Evolutionary conservation across 1,139 yeast species (phyloP).

Genomic region (Hyphopichia burtonii): DNA sequence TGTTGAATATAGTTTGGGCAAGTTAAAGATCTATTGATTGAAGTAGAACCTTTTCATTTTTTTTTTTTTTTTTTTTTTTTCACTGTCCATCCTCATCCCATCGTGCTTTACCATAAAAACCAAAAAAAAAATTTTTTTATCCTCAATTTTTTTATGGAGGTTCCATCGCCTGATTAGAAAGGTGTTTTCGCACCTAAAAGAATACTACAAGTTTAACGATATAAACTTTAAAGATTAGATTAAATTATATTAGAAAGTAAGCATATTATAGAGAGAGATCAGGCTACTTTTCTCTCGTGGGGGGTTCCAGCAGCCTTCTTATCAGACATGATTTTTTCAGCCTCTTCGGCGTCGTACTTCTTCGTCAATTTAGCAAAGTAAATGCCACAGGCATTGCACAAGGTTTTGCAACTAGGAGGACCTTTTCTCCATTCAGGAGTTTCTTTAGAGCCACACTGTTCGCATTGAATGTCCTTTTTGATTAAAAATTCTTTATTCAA

Average conservation of each 20-base stretch:
- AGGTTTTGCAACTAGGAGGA: conserved; percentile 41
- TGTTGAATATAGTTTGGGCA: not conserved
- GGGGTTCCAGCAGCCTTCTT: conserved; percentile 9
- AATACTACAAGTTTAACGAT: not conserved
- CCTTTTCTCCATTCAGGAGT: conserved; percentile 52
- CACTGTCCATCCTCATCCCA: conserved; percentile 1
- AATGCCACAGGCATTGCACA: conserved; percentile 49
- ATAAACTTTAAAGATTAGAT: too few species aligned
- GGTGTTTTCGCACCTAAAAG: not conserved
- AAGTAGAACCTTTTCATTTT: not conserved
- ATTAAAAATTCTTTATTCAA: conserved; percentile 18
- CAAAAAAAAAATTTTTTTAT: not conserved
- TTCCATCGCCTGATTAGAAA: not conserved
- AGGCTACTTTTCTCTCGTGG: conserved; percentile 1
- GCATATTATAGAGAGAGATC: not conserved
- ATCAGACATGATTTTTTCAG: conserved; percentile 23
- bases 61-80: conserved; percentile 1
- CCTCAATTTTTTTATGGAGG: not conserved
- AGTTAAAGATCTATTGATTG: not conserved
- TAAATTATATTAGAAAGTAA: too few species aligned
- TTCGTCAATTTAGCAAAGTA: conserved; percentile 35
- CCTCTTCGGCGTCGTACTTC: conserved; percentile 25
- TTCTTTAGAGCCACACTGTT: conserved; percentile 28
- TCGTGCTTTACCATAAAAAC: not conserved
- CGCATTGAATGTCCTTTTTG: conserved; percentile 17